Conservation (phyloP, 2,329 filamentous ascomycete species). For the Bipolaris cookei region DNA sequence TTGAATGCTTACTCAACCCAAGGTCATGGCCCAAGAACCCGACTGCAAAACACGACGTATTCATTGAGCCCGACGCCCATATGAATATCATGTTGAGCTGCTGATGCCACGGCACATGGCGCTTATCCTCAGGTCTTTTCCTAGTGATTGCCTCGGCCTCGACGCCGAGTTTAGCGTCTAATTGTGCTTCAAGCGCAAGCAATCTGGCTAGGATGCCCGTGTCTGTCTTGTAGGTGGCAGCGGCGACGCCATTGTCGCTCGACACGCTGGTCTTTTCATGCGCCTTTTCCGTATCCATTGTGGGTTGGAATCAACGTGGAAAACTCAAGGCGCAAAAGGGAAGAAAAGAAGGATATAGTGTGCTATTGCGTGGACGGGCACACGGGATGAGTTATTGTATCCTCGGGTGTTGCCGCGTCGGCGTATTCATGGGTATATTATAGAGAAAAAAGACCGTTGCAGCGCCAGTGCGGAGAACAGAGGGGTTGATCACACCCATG, state of each 20-base stretch:
- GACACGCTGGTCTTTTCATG: conserved; percentile 21
- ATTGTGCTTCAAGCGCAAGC: conserved; percentile 25
- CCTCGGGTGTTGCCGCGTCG: conserved; percentile 17
- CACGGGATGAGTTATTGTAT: too few species aligned
- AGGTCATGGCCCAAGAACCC: conserved; percentile 58
- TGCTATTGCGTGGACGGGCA: background rate
- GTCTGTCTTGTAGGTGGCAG: conserved; percentile 12
- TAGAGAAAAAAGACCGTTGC: conserved; percentile 13
- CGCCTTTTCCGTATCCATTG: conserved; percentile 25
- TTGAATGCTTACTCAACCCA: conserved; percentile 46
- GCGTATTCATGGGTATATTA: background rate
- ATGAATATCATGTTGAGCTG: conserved; percentile 50
- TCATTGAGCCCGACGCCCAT: conserved; percentile 54
- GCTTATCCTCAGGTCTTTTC: conserved; percentile 38
- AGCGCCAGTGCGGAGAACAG: conserved; percentile 4
- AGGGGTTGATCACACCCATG: conserved; percentile 13
- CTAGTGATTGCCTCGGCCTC: conserved; percentile 34
- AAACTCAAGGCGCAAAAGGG: background rate
- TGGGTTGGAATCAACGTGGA: conserved; percentile 1
- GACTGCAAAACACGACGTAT: conserved; percentile 49
- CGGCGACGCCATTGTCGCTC: conserved; percentile 10
- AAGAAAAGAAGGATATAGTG: background rate
- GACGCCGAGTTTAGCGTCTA: conserved; percentile 32
- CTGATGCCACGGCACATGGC: conserved; percentile 34
- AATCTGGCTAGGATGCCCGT: conserved; percentile 24